A percentile compares a stretch with the other conserved stretches of the same genome.
Evolutionary conservation across 306 rosid species (phyloP).

Genomic region (Medicago ruthenica): DNA sequence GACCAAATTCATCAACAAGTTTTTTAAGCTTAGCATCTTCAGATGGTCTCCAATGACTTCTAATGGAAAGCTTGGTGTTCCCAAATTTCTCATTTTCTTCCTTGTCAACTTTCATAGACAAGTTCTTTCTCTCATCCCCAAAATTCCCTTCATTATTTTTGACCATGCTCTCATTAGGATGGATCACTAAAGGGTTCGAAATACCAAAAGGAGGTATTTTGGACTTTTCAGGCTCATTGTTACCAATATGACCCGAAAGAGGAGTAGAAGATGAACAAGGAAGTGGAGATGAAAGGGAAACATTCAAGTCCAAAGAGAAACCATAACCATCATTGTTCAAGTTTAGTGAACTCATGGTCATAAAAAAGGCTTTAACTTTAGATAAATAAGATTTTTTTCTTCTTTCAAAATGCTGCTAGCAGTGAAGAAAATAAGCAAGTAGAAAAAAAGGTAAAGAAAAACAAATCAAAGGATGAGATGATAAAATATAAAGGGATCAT

Average conservation of each 20-base stretch:
- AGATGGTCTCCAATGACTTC: conserved; percentile 93
- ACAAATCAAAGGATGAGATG: background rate
- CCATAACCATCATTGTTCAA: conserved; percentile 39
- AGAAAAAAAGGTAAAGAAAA: background rate
- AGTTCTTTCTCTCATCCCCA: background rate
- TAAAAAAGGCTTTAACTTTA: background rate
- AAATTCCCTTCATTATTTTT: conserved; percentile 21
- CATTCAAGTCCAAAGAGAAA: conserved; percentile 42
- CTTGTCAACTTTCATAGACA: background rate
- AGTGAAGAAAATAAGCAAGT: background rate
- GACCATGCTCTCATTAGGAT: conserved; percentile 26
- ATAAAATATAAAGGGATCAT: too few relatives aligned
- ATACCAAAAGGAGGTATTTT: conserved; percentile 54
- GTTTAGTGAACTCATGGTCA: conserved; percentile 54
- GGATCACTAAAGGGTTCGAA: conserved; percentile 38
- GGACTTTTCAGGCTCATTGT: conserved; percentile 3
- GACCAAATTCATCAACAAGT: conserved; percentile 78
- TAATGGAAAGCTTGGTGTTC: conserved; percentile 57
- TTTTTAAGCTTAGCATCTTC: conserved; percentile 82
- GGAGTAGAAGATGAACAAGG: conserved; percentile 17
- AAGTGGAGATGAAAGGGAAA: background rate
- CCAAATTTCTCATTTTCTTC: conserved; percentile 26
- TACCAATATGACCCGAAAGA: conserved; percentile 12
- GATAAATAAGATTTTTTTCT: background rate
- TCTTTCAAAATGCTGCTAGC: conserved; percentile 11